These are phyloP conservation scores for Erysiphe neolycopersici DNA, from an alignment of 2,329 filamentous ascomycete genomes.

Conservation along the genomic window DNA sequence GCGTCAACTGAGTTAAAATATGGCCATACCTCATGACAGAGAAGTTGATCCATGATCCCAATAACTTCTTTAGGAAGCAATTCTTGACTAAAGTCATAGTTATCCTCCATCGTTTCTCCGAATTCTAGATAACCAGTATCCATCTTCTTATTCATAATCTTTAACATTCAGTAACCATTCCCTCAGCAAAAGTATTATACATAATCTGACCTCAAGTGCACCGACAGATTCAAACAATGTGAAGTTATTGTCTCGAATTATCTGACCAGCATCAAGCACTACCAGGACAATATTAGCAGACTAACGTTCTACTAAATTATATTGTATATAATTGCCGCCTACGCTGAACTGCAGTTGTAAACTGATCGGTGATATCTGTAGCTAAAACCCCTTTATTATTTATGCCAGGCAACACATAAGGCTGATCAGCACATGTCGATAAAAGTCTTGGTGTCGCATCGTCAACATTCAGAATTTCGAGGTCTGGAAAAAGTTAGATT, in stretches of 20 bases:
- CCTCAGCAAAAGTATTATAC: not conserved
- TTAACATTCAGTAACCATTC: constrained; percentile 1
- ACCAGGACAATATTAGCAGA: constrained; percentile 8
- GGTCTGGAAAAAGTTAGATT: too few species aligned
- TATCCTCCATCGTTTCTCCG: constrained; percentile 58
- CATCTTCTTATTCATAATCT: constrained; percentile 99
- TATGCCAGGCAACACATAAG: constrained; percentile 7
- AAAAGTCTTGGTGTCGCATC: too few species aligned
- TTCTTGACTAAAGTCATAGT: constrained; percentile 44
- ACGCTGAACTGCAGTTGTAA: constrained; percentile 26
- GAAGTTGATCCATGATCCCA: constrained; percentile 79
- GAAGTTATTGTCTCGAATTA: constrained; percentile 85
- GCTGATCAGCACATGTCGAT: too few species aligned
- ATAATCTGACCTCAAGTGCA: constrained; percentile 53
- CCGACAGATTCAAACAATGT: constrained; percentile 87
- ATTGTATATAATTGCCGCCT: constrained; percentile 6
- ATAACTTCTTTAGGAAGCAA: constrained; percentile 57
- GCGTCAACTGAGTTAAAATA: not conserved
- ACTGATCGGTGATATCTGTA: constrained; percentile 30
- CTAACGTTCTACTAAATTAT: not conserved
- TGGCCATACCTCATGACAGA: constrained; percentile 50
- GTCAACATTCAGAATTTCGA: too few species aligned
- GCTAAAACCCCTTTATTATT: constrained; percentile 23
- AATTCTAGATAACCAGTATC: constrained; percentile 67
- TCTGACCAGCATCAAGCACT: constrained; percentile 55